Evolutionary conservation across 371 early-diverging fungal genomes (phyloP).

Genomic region (Mortierella sp.): DNA sequence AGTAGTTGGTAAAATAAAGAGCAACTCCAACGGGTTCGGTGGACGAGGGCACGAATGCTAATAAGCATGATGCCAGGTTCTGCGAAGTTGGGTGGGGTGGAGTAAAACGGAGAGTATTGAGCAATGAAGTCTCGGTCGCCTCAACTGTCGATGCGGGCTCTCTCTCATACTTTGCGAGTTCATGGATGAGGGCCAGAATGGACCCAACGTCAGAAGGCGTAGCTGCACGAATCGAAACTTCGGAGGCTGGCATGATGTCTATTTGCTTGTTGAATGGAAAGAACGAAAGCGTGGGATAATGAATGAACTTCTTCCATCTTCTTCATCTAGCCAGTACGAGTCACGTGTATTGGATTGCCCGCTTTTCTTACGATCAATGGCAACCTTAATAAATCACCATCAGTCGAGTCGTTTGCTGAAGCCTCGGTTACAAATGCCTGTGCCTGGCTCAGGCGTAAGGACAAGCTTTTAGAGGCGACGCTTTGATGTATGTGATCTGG

Average conservation of each 20-base stretch:
- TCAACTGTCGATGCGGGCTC: slow-evolving; percentile 73
- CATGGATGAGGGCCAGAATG: slow-evolving; percentile 77
- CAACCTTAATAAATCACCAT: too few relatives aligned
- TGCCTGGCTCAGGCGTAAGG: too few relatives aligned
- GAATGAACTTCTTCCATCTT: neutral
- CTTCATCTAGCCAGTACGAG: too few relatives aligned
- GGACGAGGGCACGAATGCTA: slow-evolving; percentile 48
- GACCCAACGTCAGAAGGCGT: slow-evolving; percentile 70
- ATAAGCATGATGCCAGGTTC: slow-evolving; percentile 71
- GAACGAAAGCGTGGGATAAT: neutral
- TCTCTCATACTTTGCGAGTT: slow-evolving; percentile 84
- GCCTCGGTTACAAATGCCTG: too few relatives aligned
- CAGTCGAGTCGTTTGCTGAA: too few relatives aligned
- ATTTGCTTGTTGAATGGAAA: neutral
- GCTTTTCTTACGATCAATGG: too few relatives aligned
- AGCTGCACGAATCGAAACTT: slow-evolving; percentile 66
- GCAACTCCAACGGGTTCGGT: slow-evolving; percentile 79
- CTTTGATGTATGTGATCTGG: too few relatives aligned
- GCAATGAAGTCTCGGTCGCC: slow-evolving; percentile 77
- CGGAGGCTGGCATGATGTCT: slow-evolving; percentile 10
- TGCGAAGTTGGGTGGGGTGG: slow-evolving; percentile 72
- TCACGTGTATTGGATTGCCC: too few relatives aligned
- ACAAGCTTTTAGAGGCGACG: too few relatives aligned
- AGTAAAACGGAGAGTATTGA: slow-evolving; percentile 72
- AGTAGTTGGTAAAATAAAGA: slow-evolving; percentile 87